These are phyloP conservation scores for Cytospora paraplurivora DNA, from an alignment of 2,329 filamentous ascomycete genomes.

Conservation along the genomic window DNA sequence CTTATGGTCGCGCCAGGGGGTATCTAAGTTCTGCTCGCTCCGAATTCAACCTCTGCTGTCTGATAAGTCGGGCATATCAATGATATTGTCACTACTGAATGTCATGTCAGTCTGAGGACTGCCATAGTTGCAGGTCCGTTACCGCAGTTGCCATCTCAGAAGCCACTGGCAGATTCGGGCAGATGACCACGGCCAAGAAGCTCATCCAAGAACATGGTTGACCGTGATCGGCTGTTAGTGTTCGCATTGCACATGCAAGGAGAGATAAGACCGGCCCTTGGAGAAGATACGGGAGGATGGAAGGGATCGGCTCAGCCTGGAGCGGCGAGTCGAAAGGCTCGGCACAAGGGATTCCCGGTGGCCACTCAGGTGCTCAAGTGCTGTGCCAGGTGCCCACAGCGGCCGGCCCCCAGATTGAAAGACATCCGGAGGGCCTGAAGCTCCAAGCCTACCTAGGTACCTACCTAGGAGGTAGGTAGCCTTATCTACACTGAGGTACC, in stretches of 20 bases:
- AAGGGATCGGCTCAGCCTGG: not conserved
- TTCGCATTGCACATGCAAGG: slow-evolving; percentile 5
- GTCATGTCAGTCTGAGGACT: slow-evolving; percentile 6
- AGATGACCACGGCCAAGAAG: not conserved
- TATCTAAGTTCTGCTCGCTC: not conserved
- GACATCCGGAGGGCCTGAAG: too few species aligned
- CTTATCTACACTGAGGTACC: too few species aligned
- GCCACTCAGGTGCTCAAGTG: too few species aligned
- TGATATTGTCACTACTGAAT: slow-evolving; percentile 11
- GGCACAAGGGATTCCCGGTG: too few species aligned
- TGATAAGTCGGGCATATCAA: slow-evolving; percentile 9
- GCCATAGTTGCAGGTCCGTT: slow-evolving; percentile 20
- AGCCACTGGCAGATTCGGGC: not conserved
- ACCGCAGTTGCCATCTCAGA: slow-evolving; percentile 5
- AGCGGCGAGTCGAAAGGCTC: too few species aligned
- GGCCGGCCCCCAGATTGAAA: too few species aligned
- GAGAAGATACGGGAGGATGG: not conserved
- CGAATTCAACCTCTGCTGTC: slow-evolving; percentile 2
- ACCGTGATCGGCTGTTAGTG: slow-evolving; percentile 21
- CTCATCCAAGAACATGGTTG: not conserved
- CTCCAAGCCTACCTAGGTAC: not conserved
- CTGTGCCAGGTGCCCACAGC: too few species aligned
- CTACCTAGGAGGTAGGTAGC: not conserved
- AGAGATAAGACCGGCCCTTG: not conserved
- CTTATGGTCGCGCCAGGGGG: slow-evolving; percentile 6